Evolutionary conservation across 768 basidiomycete species (phyloP).

Genomic region (Kwoniella mangroviensis): DNA sequence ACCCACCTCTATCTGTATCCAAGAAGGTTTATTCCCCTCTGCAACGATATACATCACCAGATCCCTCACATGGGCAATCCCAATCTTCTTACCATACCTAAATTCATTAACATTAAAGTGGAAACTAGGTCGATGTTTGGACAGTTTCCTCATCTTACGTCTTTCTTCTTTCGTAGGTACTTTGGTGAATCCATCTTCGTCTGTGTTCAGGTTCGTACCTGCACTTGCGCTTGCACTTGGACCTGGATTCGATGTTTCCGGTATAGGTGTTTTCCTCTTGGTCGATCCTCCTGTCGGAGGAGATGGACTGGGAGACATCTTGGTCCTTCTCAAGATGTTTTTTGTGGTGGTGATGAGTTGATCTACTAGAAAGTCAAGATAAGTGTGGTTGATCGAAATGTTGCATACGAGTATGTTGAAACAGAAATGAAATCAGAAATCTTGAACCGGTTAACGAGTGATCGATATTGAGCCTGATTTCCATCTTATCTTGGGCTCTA

Average conservation of each 20-base stretch:
- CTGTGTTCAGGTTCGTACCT: not conserved
- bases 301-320: constrained; percentile 14
- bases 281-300: constrained; percentile 1
- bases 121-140: constrained; percentile 72
- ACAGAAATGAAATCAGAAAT: not conserved
- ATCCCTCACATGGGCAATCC: constrained; percentile 86
- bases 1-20: constrained; percentile 81
- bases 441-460: not conserved
- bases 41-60: constrained; percentile 78
- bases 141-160: constrained; percentile 53
- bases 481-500: too few relatives aligned
- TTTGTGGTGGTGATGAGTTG: too few relatives aligned
- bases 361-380: too few relatives aligned
- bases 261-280: constrained; percentile 10
- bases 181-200: constrained; percentile 49
- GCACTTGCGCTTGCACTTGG: not conserved
- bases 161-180: constrained; percentile 51
- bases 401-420: too few relatives aligned
- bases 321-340: not conserved
- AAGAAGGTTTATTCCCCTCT: constrained; percentile 80
- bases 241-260: not conserved
- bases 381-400: not conserved
- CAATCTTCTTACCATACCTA: constrained; percentile 73
- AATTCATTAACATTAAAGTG: constrained; percentile 82
- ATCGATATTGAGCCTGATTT: not conserved